These are phyloP conservation scores for Aureobasidium pullulans DNA, from an alignment of 2,329 filamentous ascomycete genomes.

Conservation along the genomic window DNA sequence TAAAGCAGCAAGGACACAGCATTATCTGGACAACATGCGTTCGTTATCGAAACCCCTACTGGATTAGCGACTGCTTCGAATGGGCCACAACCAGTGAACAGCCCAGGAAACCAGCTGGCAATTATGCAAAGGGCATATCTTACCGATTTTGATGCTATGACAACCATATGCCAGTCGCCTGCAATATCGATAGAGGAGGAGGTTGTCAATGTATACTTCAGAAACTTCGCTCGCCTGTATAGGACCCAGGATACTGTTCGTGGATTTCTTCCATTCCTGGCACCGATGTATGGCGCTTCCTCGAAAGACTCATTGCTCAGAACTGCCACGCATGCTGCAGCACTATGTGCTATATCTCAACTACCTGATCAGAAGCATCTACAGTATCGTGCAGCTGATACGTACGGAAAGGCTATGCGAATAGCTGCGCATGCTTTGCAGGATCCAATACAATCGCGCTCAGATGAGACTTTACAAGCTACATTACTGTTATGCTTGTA, in stretches of 20 bases:
- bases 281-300: conserved; percentile 1
- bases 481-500: conserved; percentile 55
- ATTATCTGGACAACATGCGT: neutral
- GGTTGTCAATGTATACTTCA: conserved; percentile 8
- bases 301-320: neutral
- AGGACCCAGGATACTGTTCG: neutral
- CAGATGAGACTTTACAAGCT: conserved; percentile 53
- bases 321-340: conserved; percentile 5
- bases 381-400: neutral
- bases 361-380: neutral
- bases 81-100: neutral
- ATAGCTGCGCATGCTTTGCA: conserved; percentile 44
- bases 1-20: neutral
- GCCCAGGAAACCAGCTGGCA: neutral
- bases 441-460: conserved; percentile 42
- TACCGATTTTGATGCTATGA: conserved; percentile 34
- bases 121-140: neutral
- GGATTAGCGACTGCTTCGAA: too few species aligned
- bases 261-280: conserved; percentile 7
- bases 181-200: conserved; percentile 9
- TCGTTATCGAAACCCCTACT: neutral
- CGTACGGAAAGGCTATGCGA: conserved; percentile 9
- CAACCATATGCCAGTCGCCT: conserved; percentile 37
- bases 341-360: conserved; percentile 13
- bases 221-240: conserved; percentile 5